These are phyloP conservation scores for Suzukiozyma palmioleophila DNA, from an alignment of 1,139 yeast species.

Conservation along the genomic window DNA sequence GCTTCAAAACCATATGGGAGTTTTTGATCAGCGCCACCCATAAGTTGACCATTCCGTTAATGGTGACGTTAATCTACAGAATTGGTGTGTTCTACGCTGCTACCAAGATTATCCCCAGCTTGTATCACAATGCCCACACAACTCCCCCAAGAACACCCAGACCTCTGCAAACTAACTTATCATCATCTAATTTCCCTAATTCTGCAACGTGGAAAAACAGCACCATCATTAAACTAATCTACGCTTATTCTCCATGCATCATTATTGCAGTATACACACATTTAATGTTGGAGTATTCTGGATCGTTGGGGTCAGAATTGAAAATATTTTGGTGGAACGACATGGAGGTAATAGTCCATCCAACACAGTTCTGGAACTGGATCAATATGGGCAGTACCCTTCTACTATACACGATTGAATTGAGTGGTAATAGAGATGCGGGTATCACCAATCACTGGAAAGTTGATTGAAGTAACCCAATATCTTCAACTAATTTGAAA, in stretches of 20 bases:
- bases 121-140: slow-evolving; percentile 44
- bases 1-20: slow-evolving; percentile 64
- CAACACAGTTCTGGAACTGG: slow-evolving; percentile 98
- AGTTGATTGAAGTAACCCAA: slow-evolving; percentile 22
- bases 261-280: slow-evolving; percentile 94
- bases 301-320: slow-evolving; percentile 61
- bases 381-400: slow-evolving; percentile 79
- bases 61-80: slow-evolving; percentile 78
- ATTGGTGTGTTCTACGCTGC: slow-evolving; percentile 89
- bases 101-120: slow-evolving; percentile 84
- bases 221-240: slow-evolving; percentile 54
- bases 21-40: slow-evolving; percentile 65
- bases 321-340: slow-evolving; percentile 45
- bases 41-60: slow-evolving; percentile 76
- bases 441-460: slow-evolving; percentile 43
- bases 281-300: slow-evolving; percentile 83
- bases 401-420: slow-evolving; percentile 73
- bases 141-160: slow-evolving; percentile 13
- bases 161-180: slow-evolving; percentile 10
- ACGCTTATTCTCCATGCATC: slow-evolving; percentile 89
- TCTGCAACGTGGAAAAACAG: background rate
- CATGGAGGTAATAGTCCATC: slow-evolving; percentile 47
- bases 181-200: slow-evolving; percentile 1
- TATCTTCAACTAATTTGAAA: no score
- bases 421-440: slow-evolving; percentile 41